Percentiles rank a stretch among this genome's conserved stretches.
Conservation (phyloP, 257 asterid genomes). For the Cruciata laevipes region DNA sequence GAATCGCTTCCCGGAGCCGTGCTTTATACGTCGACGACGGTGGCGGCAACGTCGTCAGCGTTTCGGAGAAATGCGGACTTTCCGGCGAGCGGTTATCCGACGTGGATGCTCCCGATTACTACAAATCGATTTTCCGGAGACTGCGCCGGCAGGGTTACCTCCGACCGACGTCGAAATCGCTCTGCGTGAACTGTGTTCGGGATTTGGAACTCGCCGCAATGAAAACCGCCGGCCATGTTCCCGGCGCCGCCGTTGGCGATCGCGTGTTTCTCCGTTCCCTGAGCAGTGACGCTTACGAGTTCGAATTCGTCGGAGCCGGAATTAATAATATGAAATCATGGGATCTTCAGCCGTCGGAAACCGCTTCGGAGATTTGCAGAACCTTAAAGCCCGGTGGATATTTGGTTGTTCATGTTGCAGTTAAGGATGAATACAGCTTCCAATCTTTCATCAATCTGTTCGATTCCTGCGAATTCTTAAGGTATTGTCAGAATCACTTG, state of each 20-base stretch:
- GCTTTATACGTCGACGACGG: background rate
- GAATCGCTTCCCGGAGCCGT: background rate
- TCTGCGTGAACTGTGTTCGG: slow-evolving; percentile 2
- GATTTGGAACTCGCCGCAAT: slow-evolving; percentile 8
- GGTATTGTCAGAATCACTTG: background rate
- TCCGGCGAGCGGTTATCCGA: background rate
- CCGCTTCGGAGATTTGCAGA: slow-evolving; percentile 13
- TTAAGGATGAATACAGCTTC: slow-evolving; percentile 14
- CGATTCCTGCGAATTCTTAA: slow-evolving; percentile 9
- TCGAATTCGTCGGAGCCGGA: slow-evolving; percentile 10
- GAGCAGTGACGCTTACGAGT: slow-evolving; percentile 9
- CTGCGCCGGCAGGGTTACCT: slow-evolving; percentile 4
- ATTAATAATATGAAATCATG: background rate
- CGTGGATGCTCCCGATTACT: background rate
- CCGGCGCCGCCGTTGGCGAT: slow-evolving; percentile 6
- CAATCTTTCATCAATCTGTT: slow-evolving; percentile 14
- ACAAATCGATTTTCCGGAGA: slow-evolving; percentile 4
- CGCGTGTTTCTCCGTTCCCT: background rate
- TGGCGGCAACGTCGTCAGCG: background rate
- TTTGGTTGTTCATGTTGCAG: slow-evolving; percentile 5
- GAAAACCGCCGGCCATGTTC: slow-evolving; percentile 8
- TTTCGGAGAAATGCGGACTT: background rate
- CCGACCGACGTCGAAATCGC: slow-evolving; percentile 4
- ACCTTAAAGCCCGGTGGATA: slow-evolving; percentile 12
- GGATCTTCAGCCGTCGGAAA: slow-evolving; percentile 5